Evolutionary conservation across 257 asterid species (phyloP), one percentile per base, ranked within the genome.

Genomic region (Solanum acaule): DNA sequence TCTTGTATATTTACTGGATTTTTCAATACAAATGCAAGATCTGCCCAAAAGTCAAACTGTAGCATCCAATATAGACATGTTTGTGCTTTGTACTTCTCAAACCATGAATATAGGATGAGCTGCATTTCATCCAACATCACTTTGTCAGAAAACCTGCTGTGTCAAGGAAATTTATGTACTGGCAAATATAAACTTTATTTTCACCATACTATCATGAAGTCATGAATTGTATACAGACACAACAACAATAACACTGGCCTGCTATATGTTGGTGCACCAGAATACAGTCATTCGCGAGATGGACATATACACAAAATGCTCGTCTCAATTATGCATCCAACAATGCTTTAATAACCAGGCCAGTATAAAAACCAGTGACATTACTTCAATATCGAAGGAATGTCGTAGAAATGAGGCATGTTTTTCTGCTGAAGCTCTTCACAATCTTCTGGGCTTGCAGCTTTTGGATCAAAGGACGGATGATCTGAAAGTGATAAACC

Each of bases 81-180:
- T 97, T 86, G 98, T 94, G 95, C 98, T 96, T 96, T 86, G 99
- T 94, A 96, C 98, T 95, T 90, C 98, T 95, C 89, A 90, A 79
- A 76, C 98, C 98, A 77, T 94, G 98, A 35, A 95, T 98, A 44
- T 93, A 14, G 99, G 98, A 67, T 96, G 99, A 87, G 96, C 98
- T n/a, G 97, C 98, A 81, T 95, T 98, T 98, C 99, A 27, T 91
- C 44, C 90, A 96, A 92, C 37, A 90, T 96, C 31, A 95, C 96
- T 10, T 90, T 92, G 92, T 98, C 98, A 95, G 70, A 88, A 90
- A 23, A 96, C 71, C 85, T 87, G 92, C 63, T 86, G 94, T 20
- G 31, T 2, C 25, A 10, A 20, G 8, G 14, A 79, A 29, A 18
- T 49, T 29, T 49, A 82, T 29, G 35, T 49, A 29, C 70, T 16